These are phyloP conservation scores for Solanum sitiens DNA, from an alignment of 257 asterid species.

Conservation along the genomic window DNA sequence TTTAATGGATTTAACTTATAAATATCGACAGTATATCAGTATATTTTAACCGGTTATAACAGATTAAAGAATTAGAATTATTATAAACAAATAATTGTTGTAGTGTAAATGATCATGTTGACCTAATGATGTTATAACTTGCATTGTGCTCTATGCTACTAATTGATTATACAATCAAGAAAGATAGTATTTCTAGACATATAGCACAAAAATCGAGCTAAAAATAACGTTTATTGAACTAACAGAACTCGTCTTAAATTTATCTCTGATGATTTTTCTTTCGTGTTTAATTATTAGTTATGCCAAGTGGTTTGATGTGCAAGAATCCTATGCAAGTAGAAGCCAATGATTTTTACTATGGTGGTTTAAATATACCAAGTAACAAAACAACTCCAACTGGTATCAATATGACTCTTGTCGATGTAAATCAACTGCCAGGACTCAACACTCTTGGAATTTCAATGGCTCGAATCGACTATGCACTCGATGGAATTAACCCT, in stretches of 20 bases:
- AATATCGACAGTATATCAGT: background rate
- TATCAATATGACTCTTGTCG: background rate
- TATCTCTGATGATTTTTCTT: background rate
- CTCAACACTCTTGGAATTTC: conserved; percentile 13
- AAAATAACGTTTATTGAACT: background rate
- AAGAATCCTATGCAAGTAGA: background rate
- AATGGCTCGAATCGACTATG: conserved; percentile 12
- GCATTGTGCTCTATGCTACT: background rate
- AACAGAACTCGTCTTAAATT: background rate
- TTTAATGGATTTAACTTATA: background rate
- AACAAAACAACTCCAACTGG: conserved; percentile 19
- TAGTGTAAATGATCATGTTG: background rate
- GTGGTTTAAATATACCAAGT: conserved; percentile 18
- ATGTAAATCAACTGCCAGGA: background rate
- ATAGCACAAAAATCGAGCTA: background rate
- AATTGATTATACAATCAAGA: background rate
- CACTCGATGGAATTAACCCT: background rate
- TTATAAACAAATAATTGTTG: background rate
- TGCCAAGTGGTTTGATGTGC: conserved; percentile 9
- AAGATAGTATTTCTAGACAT: background rate
- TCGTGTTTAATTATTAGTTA: background rate
- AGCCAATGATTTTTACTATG: conserved; percentile 16
- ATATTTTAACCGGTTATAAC: background rate
- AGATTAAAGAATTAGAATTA: background rate
- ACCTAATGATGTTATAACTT: background rate